Conservation (phyloP, 192 early-diverging fungal species). For the Borealophlyctis nickersoniae region DNA sequence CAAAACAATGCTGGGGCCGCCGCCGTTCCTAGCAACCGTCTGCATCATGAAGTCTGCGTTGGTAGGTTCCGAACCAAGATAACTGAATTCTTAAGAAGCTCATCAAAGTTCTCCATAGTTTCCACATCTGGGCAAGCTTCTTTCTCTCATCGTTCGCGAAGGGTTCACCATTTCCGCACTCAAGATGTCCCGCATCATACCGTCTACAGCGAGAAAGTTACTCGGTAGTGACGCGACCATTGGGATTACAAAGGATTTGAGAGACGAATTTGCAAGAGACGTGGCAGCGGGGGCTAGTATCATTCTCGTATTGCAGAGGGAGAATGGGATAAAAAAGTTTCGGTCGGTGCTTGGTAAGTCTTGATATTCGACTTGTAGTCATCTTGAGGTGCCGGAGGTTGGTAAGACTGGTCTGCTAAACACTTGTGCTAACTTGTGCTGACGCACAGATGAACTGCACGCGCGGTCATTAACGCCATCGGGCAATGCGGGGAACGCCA, state of each 20-base stretch:
- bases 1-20: conserved; percentile 8
- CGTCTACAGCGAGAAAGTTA: conserved; percentile 1
- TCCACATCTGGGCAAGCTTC: conserved; percentile 5
- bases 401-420: too few relatives aligned
- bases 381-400: too few relatives aligned
- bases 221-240: conserved; percentile 3
- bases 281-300: conserved; percentile 11
- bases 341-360: conserved; percentile 8
- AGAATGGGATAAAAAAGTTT: conserved; percentile 14
- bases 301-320: conserved; percentile 8
- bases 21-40: conserved; percentile 16
- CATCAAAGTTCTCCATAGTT: conserved; percentile 4
- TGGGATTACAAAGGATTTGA: too few relatives aligned
- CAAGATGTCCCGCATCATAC: conserved; percentile 9
- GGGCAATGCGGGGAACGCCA: too few relatives aligned
- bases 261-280: conserved; percentile 9
- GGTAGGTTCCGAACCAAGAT: conserved; percentile 9
- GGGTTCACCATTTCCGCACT: conserved; percentile 8
- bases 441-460: too few relatives aligned
- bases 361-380: too few relatives aligned
- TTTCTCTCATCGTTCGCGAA: background rate
- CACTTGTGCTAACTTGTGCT: too few relatives aligned
- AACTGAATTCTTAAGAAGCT: background rate
- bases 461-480: too few relatives aligned
- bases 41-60: conserved; percentile 11